Evolutionary conservation across 139 green algal species (phyloP), one percentile per base, ranked within the genome.

Genomic region (Auxenochlorella pyrenoidosa): DNA sequence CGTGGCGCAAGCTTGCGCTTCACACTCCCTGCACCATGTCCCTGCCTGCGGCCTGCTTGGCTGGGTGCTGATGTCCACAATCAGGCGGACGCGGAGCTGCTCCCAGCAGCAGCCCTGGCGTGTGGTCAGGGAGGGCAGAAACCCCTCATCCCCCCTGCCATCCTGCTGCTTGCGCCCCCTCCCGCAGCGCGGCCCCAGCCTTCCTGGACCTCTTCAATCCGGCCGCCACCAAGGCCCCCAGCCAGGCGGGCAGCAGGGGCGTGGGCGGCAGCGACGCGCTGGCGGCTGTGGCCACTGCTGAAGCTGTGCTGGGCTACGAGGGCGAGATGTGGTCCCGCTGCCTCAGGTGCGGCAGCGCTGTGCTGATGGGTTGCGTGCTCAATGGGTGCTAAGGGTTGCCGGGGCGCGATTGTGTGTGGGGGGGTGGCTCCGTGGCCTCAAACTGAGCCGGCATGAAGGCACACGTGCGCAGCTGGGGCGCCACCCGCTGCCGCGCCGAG

Each of bases 131-230:
- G 30, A 24, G 38, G 6, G 72, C 73, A 18, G 15, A 30, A 6
- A 16, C 40, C 4, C 13, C 44, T 2, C 43, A 2, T 68, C 44
- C 26, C 0, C 43, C 16, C 22, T 22, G 54, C 22, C 5, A 26
- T 5, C 24, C 75, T 43, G 8, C 5, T 26, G 0, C 5, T 41
- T 41, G 8, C 18, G 24, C 13, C 44, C 41, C 19, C 12, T 44
- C 38, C 58, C 24, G 79, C 79, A 84, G 79, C 34, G 58, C 28
- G 24, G 40, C 24, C 36, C 79, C 79, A 0, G 38, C 41, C 36
- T 73, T 84, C 24, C 38, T 84, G 22, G 79, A 84, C 79, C 58
- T 84, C 24, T 84, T 84, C 47, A 32, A 38, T 10, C 10, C 79
- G 5, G 19, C 36, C 24, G 76, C 44, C 44, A 24, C 44, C 44